Evolutionary conservation across 352 stramenopile genomes (phyloP), one percentile per base, ranked within the genome.

Genomic region (Globisporangium rhizosaccharum): DNA sequence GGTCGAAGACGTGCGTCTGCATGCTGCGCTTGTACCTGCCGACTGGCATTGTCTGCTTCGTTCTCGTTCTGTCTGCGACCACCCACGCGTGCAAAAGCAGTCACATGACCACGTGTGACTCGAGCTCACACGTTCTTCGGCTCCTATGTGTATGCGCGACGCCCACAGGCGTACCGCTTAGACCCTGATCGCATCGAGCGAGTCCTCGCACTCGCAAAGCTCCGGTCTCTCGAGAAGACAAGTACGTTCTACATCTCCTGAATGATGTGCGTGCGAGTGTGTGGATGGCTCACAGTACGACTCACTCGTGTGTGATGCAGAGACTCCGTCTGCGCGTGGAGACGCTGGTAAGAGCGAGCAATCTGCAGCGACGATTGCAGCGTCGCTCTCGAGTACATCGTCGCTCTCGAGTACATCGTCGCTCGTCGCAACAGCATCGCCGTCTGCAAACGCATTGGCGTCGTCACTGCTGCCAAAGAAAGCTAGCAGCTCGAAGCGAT

Each of bases 151-250:
- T n/a, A 6, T 33, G 28, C 6, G 28, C 1, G 28, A 33, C 12
- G 14, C 11, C 52, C 0, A 12, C 53, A 90, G 77, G 79, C 68
- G 28, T 90, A 87, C 50, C 67, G 63, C 50, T 25, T 75, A 37
- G 75, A 88, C 17, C 64, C 79, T 25, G 56, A 73, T 54, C 73
- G 79, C 15, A 73, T 85, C 54, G 79, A 90, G 23, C 63, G 58
- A 23, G 61, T 85, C 49, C 65, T 90, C 48, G 36, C 63, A 2
- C 17, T 69, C n/a, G 79, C 72, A 30, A 86, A 77, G 59, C 12
- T 67, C 64, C 75, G 68, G 15, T 71, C 72, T 51, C 44, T 71
- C n/a, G 65, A 76, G 61, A 52, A 72, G 76, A 41, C 42, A 51
- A 44, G 57, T 62, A 14, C 36, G 51, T 46, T 14, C 12, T 59